These are phyloP conservation scores for Wickerhamomyces sydowiorum DNA, from an alignment of 805 yeast genomes.

Conservation along the genomic window DNA sequence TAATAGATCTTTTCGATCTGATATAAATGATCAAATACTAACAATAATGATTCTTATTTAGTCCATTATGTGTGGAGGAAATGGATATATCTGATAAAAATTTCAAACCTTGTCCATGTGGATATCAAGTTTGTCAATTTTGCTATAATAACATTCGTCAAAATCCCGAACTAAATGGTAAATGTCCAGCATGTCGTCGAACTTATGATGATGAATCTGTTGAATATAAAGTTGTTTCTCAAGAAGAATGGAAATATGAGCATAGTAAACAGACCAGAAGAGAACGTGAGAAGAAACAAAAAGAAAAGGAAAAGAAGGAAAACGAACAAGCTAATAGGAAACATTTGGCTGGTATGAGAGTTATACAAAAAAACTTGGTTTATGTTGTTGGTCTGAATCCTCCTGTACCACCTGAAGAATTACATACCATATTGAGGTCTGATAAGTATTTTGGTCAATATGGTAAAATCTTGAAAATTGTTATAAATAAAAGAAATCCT, in stretches of 20 bases:
- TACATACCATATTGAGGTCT: constrained; percentile 74
- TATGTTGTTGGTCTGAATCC: constrained; percentile 95
- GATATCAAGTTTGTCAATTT: constrained; percentile 96
- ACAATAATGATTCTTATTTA: constrained; percentile 23
- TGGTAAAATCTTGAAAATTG: constrained; percentile 91
- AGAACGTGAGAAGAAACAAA: constrained; percentile 76
- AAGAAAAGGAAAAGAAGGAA: constrained; percentile 89
- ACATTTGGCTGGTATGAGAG: constrained; percentile 94
- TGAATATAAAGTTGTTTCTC: constrained; percentile 74
- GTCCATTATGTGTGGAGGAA: constrained; percentile 97
- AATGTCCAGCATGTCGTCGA: constrained; percentile 97
- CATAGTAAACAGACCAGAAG: constrained; percentile 75
- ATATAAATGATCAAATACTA: neutral
- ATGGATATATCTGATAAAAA: constrained; percentile 95
- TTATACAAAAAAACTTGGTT: constrained; percentile 95
- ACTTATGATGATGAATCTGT: constrained; percentile 90
- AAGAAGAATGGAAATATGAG: constrained; percentile 80
- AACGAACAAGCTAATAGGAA: constrained; percentile 76
- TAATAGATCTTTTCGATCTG: neutral
- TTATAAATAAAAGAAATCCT: constrained; percentile 74
- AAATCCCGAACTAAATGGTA: constrained; percentile 91
- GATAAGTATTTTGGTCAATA: constrained; percentile 98
- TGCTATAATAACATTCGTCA: constrained; percentile 95
- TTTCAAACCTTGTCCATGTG: constrained; percentile 99
- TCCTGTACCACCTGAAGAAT: constrained; percentile 70